Base-by-base conservation (phyloP, 441 rosid species). In the Mallotus repandus region DNA sequence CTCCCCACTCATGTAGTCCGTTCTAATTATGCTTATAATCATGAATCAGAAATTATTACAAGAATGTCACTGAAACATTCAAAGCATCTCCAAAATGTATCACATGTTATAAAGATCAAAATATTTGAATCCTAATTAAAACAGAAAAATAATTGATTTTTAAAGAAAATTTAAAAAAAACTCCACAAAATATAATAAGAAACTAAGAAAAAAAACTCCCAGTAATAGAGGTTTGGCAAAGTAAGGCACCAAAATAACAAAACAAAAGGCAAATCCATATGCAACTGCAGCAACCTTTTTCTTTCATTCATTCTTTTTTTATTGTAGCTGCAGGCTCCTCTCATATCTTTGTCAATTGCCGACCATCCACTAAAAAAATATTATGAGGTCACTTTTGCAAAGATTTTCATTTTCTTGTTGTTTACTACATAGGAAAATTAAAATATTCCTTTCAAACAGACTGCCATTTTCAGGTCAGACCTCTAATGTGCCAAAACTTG, bases 311-410 rank as follows among this genome's bases (percentile, higher is more conserved):
- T 54, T 54, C 16, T 7, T 19, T 7, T 19, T 60, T 3, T 4
- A 25, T 43, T 43, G 7, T 43, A 9, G 46, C 12, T 9, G 12
- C 41, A 45, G 12, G 4, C 1, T 32, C 11, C 9, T 64, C 22
- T 72, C n/a, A 59, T 50, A 66, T 74, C 66, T 10, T 69, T 58
- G 57, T 78, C 59, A 62, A 73, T 53, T 32, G 77, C 80, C 53
- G 73, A 22, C 60, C 69, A 61, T 68, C 81, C 77, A 69, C 66
- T 63, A 25, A 56, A 22, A 56, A 13, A 18, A 38, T 38, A 38
- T 38, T 38, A 3, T 38, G 52, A 16, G 18, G 1, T 18, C 45
- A 15, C 57, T 7, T 59, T 25, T 59, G 4, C 41, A 29, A 12
- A 3, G 41, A 38, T 38, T 22, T 58, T 29, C 18, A 7, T 59